Evolutionary conservation across 2,329 filamentous ascomycete genomes (phyloP).

Genomic region (Fragosphaeria purpurea): DNA sequence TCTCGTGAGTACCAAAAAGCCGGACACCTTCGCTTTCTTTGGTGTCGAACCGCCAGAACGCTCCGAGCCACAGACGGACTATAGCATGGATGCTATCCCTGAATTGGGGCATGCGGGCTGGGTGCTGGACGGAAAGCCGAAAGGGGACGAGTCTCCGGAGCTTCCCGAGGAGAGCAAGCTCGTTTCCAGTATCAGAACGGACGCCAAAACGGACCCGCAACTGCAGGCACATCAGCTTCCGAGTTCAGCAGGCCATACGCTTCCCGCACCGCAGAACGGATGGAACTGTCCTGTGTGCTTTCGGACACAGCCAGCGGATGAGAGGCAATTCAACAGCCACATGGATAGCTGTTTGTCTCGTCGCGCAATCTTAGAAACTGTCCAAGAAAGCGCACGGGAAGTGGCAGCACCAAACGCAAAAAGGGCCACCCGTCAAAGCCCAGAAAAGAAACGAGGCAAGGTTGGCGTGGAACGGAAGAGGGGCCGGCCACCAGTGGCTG

Average conservation of each 20-base stretch:
- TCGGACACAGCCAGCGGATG: slow-evolving; percentile 64
- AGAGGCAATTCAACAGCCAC: slow-evolving; percentile 76
- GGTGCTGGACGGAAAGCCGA: too few relatives aligned
- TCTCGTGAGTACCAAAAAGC: slow-evolving; percentile 75
- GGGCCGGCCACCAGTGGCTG: slow-evolving; percentile 17
- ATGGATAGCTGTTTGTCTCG: slow-evolving; percentile 85
- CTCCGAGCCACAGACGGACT: slow-evolving; percentile 12
- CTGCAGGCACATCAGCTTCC: too few relatives aligned
- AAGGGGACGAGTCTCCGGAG: too few relatives aligned
- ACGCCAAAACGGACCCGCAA: too few relatives aligned
- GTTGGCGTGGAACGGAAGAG: slow-evolving; percentile 25
- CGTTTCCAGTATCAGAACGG: too few relatives aligned
- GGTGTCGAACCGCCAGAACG: slow-evolving; percentile 39
- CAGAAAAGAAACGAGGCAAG: slow-evolving; percentile 28
- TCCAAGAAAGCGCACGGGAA: slow-evolving; percentile 42
- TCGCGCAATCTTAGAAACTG: slow-evolving; percentile 74
- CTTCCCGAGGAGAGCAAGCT: too few relatives aligned
- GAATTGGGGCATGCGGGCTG: too few relatives aligned
- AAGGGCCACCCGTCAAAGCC: slow-evolving; percentile 15
- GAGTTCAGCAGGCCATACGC: too few relatives aligned
- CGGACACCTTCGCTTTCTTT: slow-evolving; percentile 69
- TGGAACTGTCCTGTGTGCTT: slow-evolving; percentile 70
- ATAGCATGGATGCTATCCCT: too few relatives aligned
- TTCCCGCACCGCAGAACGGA: too few relatives aligned
- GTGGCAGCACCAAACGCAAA: slow-evolving; percentile 1